phyloP scores from a whole-genome alignment of 2,329 filamentous ascomycete species.

The Ophidiomyces ophidiicola region DNA sequence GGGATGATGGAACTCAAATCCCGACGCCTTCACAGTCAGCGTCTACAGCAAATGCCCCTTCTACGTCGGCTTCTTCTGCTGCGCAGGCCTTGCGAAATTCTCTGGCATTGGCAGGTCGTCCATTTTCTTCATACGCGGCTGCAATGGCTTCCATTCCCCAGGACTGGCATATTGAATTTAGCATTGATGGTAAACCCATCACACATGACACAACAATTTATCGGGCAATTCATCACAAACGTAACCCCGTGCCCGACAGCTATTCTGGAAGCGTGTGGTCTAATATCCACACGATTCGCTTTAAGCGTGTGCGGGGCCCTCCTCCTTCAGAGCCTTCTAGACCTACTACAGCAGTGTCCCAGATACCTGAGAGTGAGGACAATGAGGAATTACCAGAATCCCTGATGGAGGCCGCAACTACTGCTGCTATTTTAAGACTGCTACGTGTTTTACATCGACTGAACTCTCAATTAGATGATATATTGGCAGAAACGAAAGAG shows the following conservation, averaged over 20 bases:
- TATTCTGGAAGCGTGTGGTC: conserved; percentile 75
- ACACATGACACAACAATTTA: conserved; percentile 92
- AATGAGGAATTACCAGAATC: conserved; percentile 60
- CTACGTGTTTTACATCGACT: conserved; percentile 84
- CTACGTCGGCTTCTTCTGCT: conserved; percentile 19
- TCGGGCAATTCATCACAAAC: conserved; percentile 70
- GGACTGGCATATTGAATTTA: conserved; percentile 97
- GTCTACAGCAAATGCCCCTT: conserved; percentile 35
- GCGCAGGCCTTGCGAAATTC: conserved; percentile 41
- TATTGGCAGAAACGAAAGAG: conserved; percentile 65
- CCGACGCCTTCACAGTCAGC: conserved; percentile 61
- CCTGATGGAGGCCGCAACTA: conserved; percentile 68
- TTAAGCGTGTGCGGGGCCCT: conserved; percentile 72
- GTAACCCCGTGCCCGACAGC: conserved; percentile 50
- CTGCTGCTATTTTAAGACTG: conserved; percentile 73
- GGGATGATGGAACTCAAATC: conserved; percentile 80
- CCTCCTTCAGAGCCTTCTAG: conserved; percentile 60
- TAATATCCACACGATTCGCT: conserved; percentile 79
- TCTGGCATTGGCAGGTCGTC: conserved; percentile 43
- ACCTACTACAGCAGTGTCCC: conserved; percentile 43
- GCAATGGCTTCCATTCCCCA: conserved; percentile 69
- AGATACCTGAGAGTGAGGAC: conserved; percentile 38
- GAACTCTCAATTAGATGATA: conserved; percentile 86
- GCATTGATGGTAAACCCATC: conserved; percentile 68
- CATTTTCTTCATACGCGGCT: conserved; percentile 66